Percentiles rank a stretch among this genome's conserved stretches.
These are phyloP conservation scores for Lachancea cidri DNA, from an alignment of 805 yeast genomes.

Conservation along the genomic window DNA sequence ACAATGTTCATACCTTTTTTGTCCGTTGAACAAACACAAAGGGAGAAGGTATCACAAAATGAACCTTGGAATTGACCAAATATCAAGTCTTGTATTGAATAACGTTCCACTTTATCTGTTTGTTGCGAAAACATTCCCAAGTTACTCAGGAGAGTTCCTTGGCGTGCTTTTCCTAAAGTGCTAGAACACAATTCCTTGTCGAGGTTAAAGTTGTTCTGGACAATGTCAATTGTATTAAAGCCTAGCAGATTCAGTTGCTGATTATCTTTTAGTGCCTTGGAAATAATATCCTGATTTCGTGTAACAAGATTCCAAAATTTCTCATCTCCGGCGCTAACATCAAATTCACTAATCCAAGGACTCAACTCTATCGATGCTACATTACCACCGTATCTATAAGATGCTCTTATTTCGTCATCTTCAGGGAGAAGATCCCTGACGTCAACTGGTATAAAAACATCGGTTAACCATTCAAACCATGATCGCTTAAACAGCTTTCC, in stretches of 20 bases:
- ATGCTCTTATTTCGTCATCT: slow-evolving; percentile 11
- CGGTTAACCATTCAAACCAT: slow-evolving; percentile 20
- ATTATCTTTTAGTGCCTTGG: slow-evolving; percentile 11
- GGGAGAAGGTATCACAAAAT: slow-evolving; percentile 17
- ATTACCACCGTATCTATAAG: slow-evolving; percentile 22
- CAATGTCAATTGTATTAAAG: slow-evolving; percentile 15
- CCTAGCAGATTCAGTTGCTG: slow-evolving; percentile 22
- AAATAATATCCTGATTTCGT: slow-evolving; percentile 15
- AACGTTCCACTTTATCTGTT: slow-evolving; percentile 1
- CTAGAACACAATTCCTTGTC: slow-evolving; percentile 17
- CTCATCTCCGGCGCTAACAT: slow-evolving; percentile 7
- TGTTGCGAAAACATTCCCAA: slow-evolving; percentile 16
- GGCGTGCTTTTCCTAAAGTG: slow-evolving; percentile 16
- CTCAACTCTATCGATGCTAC: slow-evolving; percentile 25
- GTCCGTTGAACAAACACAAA: slow-evolving; percentile 18
- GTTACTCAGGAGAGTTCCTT: slow-evolving; percentile 26
- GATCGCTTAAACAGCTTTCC: slow-evolving; percentile 15
- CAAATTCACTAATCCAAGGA: slow-evolving; percentile 18
- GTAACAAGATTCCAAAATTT: slow-evolving; percentile 20
- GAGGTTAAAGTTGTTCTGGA: slow-evolving; percentile 16
- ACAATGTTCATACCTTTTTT: slow-evolving; percentile 21
- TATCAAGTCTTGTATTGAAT: slow-evolving; percentile 14
- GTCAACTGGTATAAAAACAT: slow-evolving; percentile 17
- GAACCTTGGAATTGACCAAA: slow-evolving; percentile 23
- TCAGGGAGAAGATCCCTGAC: slow-evolving; percentile 17